A percentile compares a stretch with the other conserved stretches of the same genome.
These are phyloP conservation scores for Cucurbita ficifolia DNA, from an alignment of 306 rosid genomes.

Conservation along the genomic window DNA sequence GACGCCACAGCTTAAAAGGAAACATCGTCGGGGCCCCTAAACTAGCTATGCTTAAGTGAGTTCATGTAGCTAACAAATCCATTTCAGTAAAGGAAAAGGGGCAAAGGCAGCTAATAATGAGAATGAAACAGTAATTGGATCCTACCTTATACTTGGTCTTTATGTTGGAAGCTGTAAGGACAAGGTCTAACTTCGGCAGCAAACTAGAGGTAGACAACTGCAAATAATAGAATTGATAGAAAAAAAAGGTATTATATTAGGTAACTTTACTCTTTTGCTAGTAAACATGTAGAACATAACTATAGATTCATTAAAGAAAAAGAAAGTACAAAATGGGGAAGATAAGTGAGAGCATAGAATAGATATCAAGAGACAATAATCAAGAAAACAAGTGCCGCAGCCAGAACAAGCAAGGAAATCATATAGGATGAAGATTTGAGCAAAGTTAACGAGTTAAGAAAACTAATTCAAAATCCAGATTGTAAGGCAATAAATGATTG, in stretches of 20 bases:
- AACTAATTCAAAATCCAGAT: neutral
- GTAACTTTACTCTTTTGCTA: neutral
- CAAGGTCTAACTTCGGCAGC: conserved; percentile 16
- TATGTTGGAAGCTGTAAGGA: conserved; percentile 38
- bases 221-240: conserved; percentile 10
- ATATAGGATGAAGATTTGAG: neutral
- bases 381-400: neutral
- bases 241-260: neutral
- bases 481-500: neutral
- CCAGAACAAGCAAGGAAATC: neutral
- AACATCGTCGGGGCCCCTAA: neutral
- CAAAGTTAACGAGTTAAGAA: neutral
- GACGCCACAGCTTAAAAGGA: neutral
- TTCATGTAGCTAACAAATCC: neutral
- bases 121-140: neutral
- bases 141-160: conserved; percentile 51
- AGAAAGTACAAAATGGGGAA: neutral
- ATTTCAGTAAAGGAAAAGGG: neutral
- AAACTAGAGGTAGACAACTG: conserved; percentile 23
- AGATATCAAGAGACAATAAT: neutral
- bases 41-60: neutral
- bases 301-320: neutral
- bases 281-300: neutral
- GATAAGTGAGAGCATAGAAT: neutral
- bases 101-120: neutral